Evolutionary conservation across 176 grass and related monocot species (phyloP).

Genomic region (Lolium perenne): DNA sequence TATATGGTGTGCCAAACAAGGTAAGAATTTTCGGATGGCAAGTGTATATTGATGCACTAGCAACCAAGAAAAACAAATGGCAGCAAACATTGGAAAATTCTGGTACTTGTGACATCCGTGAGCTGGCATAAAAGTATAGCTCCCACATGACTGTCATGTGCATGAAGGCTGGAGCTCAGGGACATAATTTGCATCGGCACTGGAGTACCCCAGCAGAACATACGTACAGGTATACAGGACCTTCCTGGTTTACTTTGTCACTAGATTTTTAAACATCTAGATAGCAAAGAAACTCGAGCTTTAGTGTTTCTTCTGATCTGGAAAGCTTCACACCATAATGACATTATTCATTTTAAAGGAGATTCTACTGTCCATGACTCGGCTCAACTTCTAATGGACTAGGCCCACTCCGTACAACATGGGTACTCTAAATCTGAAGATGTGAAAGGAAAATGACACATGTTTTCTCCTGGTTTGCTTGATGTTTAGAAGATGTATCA

Average conservation of each 20-base stretch:
- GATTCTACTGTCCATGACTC: background rate
- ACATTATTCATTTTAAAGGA: background rate
- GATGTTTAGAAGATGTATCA: background rate
- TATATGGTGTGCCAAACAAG: background rate
- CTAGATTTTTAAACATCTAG: background rate
- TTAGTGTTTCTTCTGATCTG: background rate
- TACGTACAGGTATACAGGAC: conserved; percentile 6
- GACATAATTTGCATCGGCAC: background rate
- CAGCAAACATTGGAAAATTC: background rate
- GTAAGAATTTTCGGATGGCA: background rate
- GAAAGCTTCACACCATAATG: background rate
- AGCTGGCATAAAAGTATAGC: background rate
- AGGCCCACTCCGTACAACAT: background rate
- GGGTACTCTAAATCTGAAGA: background rate
- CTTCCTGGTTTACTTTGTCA: background rate
- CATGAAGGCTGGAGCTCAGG: background rate
- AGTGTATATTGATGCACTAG: background rate
- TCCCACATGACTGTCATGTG: background rate
- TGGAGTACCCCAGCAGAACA: background rate
- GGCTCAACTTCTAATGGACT: background rate
- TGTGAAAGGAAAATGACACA: background rate
- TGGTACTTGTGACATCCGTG: background rate
- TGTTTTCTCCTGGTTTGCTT: background rate
- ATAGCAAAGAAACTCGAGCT: conserved; percentile 1
- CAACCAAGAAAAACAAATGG: conserved; percentile 3